A percentile compares a stretch with the other conserved stretches of the same genome.
These are phyloP conservation scores for Moniliella sp. DNA, from an alignment of 1,284 basidiomycete genomes.

Conservation along the genomic window DNA sequence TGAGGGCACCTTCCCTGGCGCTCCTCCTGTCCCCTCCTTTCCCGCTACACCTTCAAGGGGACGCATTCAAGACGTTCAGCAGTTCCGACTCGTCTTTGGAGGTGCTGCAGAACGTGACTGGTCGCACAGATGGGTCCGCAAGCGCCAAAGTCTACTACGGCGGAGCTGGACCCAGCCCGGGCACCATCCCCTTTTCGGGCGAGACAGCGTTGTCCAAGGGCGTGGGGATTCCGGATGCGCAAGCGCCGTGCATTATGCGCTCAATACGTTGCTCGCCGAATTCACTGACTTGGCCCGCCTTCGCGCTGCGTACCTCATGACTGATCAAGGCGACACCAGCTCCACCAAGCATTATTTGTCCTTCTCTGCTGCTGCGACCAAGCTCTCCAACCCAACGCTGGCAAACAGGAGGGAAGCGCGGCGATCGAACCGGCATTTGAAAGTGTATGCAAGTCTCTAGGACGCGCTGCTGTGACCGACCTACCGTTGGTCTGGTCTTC, in stretches of 20 bases:
- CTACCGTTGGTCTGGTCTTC: neutral
- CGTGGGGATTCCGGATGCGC: neutral
- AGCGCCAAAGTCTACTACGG: neutral
- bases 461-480: neutral
- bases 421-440: neutral
- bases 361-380: neutral
- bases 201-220: neutral
- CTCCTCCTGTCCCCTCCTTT: neutral
- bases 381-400: neutral
- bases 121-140: neutral
- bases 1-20: neutral
- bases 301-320: neutral
- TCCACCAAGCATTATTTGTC: neutral
- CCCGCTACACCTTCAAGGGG: neutral
- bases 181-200: neutral
- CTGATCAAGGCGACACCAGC: neutral
- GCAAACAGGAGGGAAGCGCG: neutral
- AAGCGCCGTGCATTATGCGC: slow-evolving; percentile 1
- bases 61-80: no score
- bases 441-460: neutral
- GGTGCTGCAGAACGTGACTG: neutral
- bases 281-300: slow-evolving; percentile 1
- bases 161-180: neutral
- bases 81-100: neutral
- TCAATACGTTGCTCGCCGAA: slow-evolving; percentile 1